Percentiles rank a stretch among this genome's conserved stretches.
phyloP scores from a whole-genome alignment of 345 rosid genomes.

The Cardiospermum halicacabum region DNA sequence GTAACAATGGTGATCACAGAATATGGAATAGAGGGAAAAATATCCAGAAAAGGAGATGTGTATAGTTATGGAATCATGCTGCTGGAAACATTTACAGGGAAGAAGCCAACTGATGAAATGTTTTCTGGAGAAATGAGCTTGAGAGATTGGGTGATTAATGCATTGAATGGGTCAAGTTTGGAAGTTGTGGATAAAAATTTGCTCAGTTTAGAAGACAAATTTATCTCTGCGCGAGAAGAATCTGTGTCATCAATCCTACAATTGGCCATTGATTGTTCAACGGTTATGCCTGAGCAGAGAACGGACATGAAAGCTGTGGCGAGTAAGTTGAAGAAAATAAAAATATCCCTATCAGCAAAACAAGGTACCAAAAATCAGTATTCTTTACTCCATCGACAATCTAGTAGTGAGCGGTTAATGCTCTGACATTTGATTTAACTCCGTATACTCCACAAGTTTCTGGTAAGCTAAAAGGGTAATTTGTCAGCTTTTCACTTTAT shows the following conservation, averaged over 20 bases:
- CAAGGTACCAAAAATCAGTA: too few species aligned
- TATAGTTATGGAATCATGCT: slow-evolving; percentile 15
- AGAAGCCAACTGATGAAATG: slow-evolving; percentile 10
- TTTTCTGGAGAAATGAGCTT: slow-evolving; percentile 14
- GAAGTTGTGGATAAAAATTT: slow-evolving; percentile 12
- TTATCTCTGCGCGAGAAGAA: not conserved
- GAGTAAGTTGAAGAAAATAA: too few species aligned
- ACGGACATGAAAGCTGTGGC: too few species aligned
- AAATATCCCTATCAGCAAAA: too few species aligned
- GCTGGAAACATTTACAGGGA: slow-evolving; percentile 21
- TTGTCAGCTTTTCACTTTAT: too few species aligned
- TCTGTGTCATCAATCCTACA: slow-evolving; percentile 2
- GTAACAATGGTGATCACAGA: not conserved
- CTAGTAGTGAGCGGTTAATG: too few species aligned
- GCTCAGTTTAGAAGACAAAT: slow-evolving; percentile 3
- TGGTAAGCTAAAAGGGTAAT: too few species aligned
- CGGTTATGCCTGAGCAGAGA: not conserved
- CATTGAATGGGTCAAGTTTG: not conserved
- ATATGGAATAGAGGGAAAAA: slow-evolving; percentile 17
- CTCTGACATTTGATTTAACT: too few species aligned
- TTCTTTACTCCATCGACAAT: too few species aligned
- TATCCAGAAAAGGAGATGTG: slow-evolving; percentile 4
- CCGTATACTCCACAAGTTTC: too few species aligned
- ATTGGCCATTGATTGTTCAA: slow-evolving; percentile 9
- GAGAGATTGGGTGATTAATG: not conserved